Evolutionary conservation across 352 stramenopile species (phyloP).

Genomic region (Globisporangium nagaii): DNA sequence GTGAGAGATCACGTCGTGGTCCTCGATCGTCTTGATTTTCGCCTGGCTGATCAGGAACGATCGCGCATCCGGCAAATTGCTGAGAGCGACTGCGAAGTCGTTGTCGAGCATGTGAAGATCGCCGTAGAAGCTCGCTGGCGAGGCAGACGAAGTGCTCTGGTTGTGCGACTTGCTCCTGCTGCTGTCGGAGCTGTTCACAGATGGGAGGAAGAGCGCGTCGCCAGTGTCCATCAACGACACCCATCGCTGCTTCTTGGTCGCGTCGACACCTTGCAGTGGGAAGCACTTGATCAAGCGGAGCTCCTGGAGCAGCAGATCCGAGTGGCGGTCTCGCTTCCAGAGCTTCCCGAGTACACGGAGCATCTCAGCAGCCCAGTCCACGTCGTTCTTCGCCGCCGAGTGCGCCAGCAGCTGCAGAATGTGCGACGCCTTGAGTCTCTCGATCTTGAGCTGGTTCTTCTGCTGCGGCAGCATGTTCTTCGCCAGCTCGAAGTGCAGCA

Average conservation of each 20-base stretch:
- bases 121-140: conserved; percentile 26
- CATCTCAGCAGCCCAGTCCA: conserved; percentile 31
- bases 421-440: conserved; percentile 58
- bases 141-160: background rate
- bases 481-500: conserved; percentile 41
- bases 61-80: conserved; percentile 20
- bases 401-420: conserved; percentile 47
- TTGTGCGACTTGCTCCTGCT: background rate
- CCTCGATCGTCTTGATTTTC: conserved; percentile 55
- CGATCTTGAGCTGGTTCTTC: conserved; percentile 57
- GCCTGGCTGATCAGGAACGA: conserved; percentile 49
- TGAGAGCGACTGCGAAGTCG: conserved; percentile 26
- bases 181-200: background rate
- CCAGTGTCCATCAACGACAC: conserved; percentile 36
- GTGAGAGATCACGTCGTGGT: conserved; percentile 66
- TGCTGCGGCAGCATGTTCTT: conserved; percentile 29
- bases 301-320: conserved; percentile 44
- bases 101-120: conserved; percentile 39
- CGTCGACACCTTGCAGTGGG: conserved; percentile 23
- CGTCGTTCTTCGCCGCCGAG: conserved; percentile 28
- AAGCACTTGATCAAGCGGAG: conserved; percentile 73
- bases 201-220: conserved; percentile 24
- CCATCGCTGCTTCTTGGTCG: conserved; percentile 20
- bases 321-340: conserved; percentile 47
- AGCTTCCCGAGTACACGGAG: conserved; percentile 50